Evolutionary conservation across 257 asterid genomes (phyloP).

Genomic region (Solanum rostratum): DNA sequence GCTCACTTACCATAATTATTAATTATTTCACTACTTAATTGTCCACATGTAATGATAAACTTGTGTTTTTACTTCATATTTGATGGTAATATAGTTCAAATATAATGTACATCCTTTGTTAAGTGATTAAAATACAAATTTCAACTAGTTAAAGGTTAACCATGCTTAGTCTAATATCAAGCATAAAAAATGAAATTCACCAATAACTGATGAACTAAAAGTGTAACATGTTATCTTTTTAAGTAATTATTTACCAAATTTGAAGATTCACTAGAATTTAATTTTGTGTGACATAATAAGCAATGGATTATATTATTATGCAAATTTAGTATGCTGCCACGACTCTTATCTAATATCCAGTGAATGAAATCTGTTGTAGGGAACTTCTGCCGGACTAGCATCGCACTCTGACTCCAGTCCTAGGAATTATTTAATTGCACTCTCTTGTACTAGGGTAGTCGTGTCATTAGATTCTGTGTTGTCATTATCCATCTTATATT

Average conservation of each 20-base stretch:
- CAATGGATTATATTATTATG: background rate
- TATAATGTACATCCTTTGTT: background rate
- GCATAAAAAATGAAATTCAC: background rate
- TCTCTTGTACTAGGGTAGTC: background rate
- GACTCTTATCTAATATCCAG: background rate
- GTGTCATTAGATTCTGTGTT: too few relatives aligned
- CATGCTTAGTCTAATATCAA: background rate
- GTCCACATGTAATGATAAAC: background rate
- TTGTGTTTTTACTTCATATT: background rate
- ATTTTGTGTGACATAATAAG: background rate
- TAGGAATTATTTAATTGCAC: background rate
- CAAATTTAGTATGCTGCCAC: background rate
- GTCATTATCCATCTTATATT: too few relatives aligned
- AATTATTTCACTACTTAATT: background rate
- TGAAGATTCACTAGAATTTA: background rate
- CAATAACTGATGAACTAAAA: background rate
- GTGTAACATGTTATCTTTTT: background rate
- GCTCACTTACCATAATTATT: background rate
- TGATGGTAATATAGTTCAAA: background rate
- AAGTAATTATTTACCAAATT: background rate
- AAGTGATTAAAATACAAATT: background rate
- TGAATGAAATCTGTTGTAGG: background rate
- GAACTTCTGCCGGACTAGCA: background rate
- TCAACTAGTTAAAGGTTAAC: background rate
- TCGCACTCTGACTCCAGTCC: too few relatives aligned